Conservation (phyloP, 345 rosid species). For the Acer campestre region DNA sequence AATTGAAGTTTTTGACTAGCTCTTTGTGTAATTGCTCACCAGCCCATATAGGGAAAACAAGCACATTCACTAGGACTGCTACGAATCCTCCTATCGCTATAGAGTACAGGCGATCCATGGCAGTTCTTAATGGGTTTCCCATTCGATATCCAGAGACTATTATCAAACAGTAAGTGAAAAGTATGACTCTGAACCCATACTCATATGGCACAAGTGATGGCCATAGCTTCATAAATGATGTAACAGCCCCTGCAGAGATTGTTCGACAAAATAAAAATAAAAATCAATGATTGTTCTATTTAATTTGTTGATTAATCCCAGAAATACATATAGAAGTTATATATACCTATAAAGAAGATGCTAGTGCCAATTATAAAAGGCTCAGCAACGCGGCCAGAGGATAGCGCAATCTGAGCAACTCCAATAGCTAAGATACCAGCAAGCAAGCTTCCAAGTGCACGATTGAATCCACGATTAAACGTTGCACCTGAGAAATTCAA, state of each 20-base stretch:
- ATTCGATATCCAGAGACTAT: conserved; percentile 60
- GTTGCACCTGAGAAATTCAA: conserved; percentile 50
- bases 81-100: conserved; percentile 67
- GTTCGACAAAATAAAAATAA: background rate
- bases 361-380: conserved; percentile 61
- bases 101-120: conserved; percentile 68
- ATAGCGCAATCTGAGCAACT: conserved; percentile 48
- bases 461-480: conserved; percentile 71
- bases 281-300: background rate
- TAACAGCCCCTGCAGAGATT: conserved; percentile 43
- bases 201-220: conserved; percentile 66
- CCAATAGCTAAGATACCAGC: conserved; percentile 58
- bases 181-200: conserved; percentile 63
- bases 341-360: conserved; percentile 66
- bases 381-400: conserved; percentile 44
- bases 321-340: conserved; percentile 2
- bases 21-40: conserved; percentile 66
- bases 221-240: conserved; percentile 71
- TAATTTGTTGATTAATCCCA: background rate
- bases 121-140: conserved; percentile 60
- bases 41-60: conserved; percentile 62
- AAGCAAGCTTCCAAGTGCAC: conserved; percentile 65
- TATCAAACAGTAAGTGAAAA: conserved; percentile 68
- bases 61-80: conserved; percentile 64
- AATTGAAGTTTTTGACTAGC: conserved; percentile 47